Evolutionary conservation across 148 eudicot genomes (phyloP), one percentile per base, ranked within the genome.

Genomic region (Amaranthus palmeri): DNA sequence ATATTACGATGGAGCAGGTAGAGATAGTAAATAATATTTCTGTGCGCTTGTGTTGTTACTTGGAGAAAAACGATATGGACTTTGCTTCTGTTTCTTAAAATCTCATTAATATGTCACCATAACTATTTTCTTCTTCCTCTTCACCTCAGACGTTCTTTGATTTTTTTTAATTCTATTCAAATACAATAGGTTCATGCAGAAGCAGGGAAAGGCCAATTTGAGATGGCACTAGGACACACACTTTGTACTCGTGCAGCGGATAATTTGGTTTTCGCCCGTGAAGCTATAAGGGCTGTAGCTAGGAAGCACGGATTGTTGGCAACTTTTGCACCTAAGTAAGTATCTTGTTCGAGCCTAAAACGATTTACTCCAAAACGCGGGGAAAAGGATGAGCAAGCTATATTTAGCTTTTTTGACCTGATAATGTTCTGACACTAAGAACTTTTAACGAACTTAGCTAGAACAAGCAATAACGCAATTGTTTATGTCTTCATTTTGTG

Each of bases 251-350:
- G 65, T 54, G 93, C 99, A 47, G 97, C 99, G 15, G 96, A 96
- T 78, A 88, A 88, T 72, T 72, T 96, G 75, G 77, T 92, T 68
- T 96, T 61, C 68, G 70, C 96, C 12, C 97, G 92, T 68, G 96
- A 96, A 83, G 82, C 77, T 53, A 82, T 96, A 62, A 87, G 85
- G 78, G 82, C 89, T 68, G 88, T 92, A 58, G 97, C 96, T 65
- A 96, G 97, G 80, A 96, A 92, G 79, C 93, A 96, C 71, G 93
- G 93, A 40, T 76, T 89, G 79, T 71, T 92, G 74, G 97, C 99
- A 52, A 96, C 99, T 83, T 88, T 96, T 85, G 73, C 89, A 68
- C 99, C 99, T 44, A 96, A 96, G 99, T 92, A 81, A 49, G 93
- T 84, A 69, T 70, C 50, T 41, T 36, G 43, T 5, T 62, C 59